phyloP scores from a whole-genome alignment of 139 green algal species.

The Coccomyxa sp. region DNA sequence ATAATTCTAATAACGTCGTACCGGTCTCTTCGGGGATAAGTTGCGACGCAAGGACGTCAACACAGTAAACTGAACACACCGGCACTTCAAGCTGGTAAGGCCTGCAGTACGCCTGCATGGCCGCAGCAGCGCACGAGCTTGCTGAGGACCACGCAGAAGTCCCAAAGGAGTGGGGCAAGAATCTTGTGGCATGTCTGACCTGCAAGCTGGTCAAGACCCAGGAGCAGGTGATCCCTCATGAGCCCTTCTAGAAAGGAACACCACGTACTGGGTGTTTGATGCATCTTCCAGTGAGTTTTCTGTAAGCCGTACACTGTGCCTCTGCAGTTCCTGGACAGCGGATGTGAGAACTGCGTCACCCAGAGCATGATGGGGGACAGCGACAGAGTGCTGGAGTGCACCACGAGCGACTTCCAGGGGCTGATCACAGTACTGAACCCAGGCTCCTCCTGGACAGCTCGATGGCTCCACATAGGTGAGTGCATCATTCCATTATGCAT shows the following conservation, averaged over 20 bases:
- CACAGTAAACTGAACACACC: no score
- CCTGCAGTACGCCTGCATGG: no score
- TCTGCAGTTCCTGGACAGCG: constrained; percentile 43
- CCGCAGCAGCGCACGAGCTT: neutral
- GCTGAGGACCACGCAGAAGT: neutral
- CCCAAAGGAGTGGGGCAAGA: constrained; percentile 28
- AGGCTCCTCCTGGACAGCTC: constrained; percentile 50
- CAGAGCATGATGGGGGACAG: constrained; percentile 47
- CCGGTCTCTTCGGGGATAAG: no score
- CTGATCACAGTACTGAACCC: constrained; percentile 65
- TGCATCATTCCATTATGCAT: no score
- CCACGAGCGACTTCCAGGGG: constrained; percentile 69
- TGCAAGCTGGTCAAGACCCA: constrained; percentile 41
- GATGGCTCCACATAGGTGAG: constrained; percentile 49
- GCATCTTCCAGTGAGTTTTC: neutral
- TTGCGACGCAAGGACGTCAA: no score
- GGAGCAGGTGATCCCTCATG: constrained; percentile 21
- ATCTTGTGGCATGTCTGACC: constrained; percentile 30
- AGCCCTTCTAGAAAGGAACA: neutral
- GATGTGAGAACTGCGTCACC: constrained; percentile 75
- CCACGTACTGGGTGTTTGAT: neutral
- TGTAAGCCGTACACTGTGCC: neutral
- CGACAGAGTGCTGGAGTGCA: constrained; percentile 55
- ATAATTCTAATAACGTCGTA: no score
- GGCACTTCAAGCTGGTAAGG: no score